Evolutionary conservation across 1,284 basidiomycete genomes (phyloP), one percentile per base, ranked within the genome.

Genomic region (Spongispora temasekensis): DNA sequence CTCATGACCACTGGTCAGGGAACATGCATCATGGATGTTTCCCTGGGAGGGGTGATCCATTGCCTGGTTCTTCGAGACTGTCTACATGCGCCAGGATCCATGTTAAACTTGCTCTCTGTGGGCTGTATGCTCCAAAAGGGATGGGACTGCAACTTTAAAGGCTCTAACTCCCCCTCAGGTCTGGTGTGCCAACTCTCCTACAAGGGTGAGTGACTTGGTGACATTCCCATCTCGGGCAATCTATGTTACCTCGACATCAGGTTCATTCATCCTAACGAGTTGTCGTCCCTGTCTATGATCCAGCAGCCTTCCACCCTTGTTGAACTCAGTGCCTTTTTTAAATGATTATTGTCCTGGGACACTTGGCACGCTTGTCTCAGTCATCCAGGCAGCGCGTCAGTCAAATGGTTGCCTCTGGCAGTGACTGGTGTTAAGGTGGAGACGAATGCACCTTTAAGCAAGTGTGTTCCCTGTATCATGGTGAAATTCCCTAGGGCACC

Each of bases 81-180:
- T 7, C 28, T 55, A 0, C 53, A 55, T 10, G 21, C 10, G 1
- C 34, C 23, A 4, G 50, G 54, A 13, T 35, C 56, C 5, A 32
- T 57, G 27, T n/a, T 57, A 4, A 57, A 53, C 1, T 8, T 57
- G 1, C 34, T 57, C 7, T 57, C 37, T 3, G 37, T 57, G 0
- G 37, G 56, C 28, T 9, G 12, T 4, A 57, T 57, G 50, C 30
- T 57, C 4, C 35, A 31, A 25, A 42, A 44, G 2, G 56, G 35
- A 8, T 57, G 56, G 35, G 50, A 44, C 37, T 57, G 56, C 28
- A 10, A 57, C 0, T 57, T 57, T 35, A 42, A 51, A 13, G 37
- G 50, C 12, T 25, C 28, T 0, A 19, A 5, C 28, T 25, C 28
- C 13, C 19, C 50, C 0, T 12, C 21, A 8, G 28, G 21, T 21